Evolutionary conservation across 495 filamentous ascomycete genomes (phyloP).

Genomic region (Penicillium manginii): DNA sequence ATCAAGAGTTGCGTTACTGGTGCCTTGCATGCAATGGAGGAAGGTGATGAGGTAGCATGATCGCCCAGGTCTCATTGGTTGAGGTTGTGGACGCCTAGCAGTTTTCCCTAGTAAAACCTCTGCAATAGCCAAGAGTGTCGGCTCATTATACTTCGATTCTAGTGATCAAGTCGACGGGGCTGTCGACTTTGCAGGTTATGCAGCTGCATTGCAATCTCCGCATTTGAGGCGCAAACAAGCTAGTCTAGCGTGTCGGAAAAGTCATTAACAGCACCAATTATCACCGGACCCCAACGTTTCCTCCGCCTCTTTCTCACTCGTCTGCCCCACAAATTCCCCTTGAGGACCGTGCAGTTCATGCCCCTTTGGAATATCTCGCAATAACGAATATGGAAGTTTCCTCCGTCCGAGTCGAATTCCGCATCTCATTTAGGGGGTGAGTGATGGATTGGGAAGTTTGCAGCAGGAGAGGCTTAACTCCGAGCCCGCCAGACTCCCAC

Average conservation of each 20-base stretch:
- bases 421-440: neutral
- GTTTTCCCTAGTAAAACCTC: no score
- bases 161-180: no score
- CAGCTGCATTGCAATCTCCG: constrained; percentile 2
- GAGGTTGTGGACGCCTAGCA: no score
- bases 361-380: neutral
- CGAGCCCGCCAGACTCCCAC: neutral
- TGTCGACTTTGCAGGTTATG: neutral
- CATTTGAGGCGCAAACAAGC: neutral
- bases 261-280: constrained; percentile 16
- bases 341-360: neutral
- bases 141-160: no score
- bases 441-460: neutral
- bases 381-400: constrained; percentile 5
- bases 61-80: no score
- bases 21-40: no score
- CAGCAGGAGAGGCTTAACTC: neutral
- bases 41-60: no score
- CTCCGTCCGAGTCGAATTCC: neutral
- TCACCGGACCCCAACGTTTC: neutral
- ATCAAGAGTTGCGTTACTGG: no score
- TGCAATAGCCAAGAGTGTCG: no score
- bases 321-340: constrained; percentile 1
- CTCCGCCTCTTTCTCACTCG: neutral
- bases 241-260: constrained; percentile 11